Percentiles rank a stretch among this genome's conserved stretches.
Conservation (phyloP, 2,329 filamentous ascomycete species). For the Hypoxylon sp. region DNA sequence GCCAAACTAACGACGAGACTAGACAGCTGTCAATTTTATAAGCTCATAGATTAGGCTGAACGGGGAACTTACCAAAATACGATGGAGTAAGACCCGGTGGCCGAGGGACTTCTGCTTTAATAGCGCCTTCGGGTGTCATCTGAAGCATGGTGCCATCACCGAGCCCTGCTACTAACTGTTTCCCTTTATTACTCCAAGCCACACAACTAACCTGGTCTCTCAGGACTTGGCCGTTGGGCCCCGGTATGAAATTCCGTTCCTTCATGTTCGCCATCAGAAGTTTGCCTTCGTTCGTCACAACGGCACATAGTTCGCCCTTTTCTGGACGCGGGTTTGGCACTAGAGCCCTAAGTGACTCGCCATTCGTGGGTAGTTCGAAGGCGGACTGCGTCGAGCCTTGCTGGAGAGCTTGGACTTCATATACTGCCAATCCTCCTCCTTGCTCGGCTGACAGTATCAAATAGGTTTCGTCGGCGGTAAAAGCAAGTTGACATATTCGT, state of each 20-base stretch:
- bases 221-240: slow-evolving; percentile 71
- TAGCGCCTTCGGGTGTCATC: slow-evolving; percentile 83
- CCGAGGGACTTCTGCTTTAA: slow-evolving; percentile 82
- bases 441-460: slow-evolving; percentile 85
- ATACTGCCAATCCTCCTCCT: slow-evolving; percentile 85
- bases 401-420: slow-evolving; percentile 77
- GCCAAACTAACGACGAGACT: slow-evolving; percentile 88
- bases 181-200: slow-evolving; percentile 93
- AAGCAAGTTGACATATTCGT: slow-evolving; percentile 87
- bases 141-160: slow-evolving; percentile 83
- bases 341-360: slow-evolving; percentile 78
- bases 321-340: slow-evolving; percentile 83
- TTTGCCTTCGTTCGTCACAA: slow-evolving; percentile 84
- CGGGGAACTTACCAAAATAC: slow-evolving; percentile 71
- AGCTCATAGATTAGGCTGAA: slow-evolving; percentile 7
- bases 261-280: slow-evolving; percentile 86
- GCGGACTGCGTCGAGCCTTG: slow-evolving; percentile 75
- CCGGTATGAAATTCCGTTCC: slow-evolving; percentile 68
- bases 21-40: slow-evolving; percentile 46
- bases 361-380: slow-evolving; percentile 82
- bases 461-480: slow-evolving; percentile 89
- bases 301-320: slow-evolving; percentile 79
- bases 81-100: slow-evolving; percentile 74
- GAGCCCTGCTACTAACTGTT: slow-evolving; percentile 89
- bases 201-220: slow-evolving; percentile 83